Percentiles rank a stretch among this genome's conserved stretches.
phyloP scores from a whole-genome alignment of 2,329 filamentous ascomycete species.

The Ceratocystis ficicola region DNA sequence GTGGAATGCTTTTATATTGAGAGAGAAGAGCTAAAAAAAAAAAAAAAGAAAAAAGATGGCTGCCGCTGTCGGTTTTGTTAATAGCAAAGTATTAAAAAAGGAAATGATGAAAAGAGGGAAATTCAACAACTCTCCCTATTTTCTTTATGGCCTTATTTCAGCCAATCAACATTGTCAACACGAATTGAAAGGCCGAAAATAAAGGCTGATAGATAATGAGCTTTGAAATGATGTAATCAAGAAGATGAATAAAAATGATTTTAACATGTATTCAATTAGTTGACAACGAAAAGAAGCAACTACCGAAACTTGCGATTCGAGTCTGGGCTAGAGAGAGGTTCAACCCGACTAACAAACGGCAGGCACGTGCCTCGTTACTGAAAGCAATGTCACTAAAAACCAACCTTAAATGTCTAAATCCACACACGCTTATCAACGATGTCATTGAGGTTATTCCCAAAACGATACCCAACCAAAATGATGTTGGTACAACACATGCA shows the following conservation, averaged over 20 bases:
- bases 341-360: neutral
- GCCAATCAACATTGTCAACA: neutral
- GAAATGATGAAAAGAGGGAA: neutral
- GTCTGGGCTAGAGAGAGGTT: too few species aligned
- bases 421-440: neutral
- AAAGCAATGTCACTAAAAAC: neutral
- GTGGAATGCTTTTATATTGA: neutral
- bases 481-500: neutral
- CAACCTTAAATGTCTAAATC: neutral
- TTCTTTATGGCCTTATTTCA: neutral
- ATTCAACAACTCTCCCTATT: neutral
- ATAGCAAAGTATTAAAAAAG: neutral
- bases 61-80: neutral
- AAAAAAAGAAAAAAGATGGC: neutral
- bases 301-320: neutral
- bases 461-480: too few species aligned
- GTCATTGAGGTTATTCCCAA: neutral
- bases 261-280: neutral
- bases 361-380: neutral
- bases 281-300: neutral
- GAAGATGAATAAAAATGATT: neutral
- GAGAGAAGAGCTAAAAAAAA: neutral
- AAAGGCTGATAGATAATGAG: neutral
- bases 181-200: neutral
- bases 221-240: neutral